Percentiles rank a stretch among this genome's conserved stretches.
Evolutionary conservation across 148 eudicot genomes (phyloP).

Genomic region (Rhododendron mucronatum): DNA sequence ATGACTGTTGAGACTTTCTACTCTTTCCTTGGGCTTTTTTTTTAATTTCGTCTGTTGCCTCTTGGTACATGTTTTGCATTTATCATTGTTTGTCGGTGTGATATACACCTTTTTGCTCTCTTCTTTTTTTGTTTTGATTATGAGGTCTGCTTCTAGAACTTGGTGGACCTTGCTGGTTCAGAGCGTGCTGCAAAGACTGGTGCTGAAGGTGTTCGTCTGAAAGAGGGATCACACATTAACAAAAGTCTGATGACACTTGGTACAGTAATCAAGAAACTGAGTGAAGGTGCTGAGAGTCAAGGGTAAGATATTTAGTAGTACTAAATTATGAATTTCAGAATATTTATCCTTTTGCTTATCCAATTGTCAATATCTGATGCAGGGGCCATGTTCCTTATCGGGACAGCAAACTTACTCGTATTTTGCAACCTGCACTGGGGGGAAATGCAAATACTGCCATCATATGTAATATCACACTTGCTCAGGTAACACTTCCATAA

Average conservation of each 20-base stretch:
- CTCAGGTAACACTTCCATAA: conserved; percentile 55
- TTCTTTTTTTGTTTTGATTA: not conserved
- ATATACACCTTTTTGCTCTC: not conserved
- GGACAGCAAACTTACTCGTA: conserved; percentile 96
- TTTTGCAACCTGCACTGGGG: conserved; percentile 95
- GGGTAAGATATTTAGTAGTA: conserved; percentile 49
- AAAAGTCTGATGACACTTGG: conserved; percentile 98
- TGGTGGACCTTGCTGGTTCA: conserved; percentile 99
- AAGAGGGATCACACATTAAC: conserved; percentile 98
- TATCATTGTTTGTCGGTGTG: not conserved
- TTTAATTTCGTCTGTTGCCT: not conserved
- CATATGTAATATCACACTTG: conserved; percentile 93
- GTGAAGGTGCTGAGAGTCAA: conserved; percentile 98
- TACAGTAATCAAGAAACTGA: conserved; percentile 89
- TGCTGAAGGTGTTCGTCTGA: conserved; percentile 97
- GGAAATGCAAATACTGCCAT: conserved; percentile 98
- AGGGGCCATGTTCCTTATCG: conserved; percentile 98
- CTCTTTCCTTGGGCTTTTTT: conserved; percentile 2
- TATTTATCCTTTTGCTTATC: not conserved
- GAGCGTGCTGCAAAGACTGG: conserved; percentile 99
- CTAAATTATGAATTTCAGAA: not conserved
- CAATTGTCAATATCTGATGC: conserved; percentile 19
- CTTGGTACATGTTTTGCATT: not conserved
- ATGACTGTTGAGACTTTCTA: conserved; percentile 12
- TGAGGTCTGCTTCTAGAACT: conserved; percentile 43